phyloP scores from a whole-genome alignment of 306 rosid genomes.

The Neltuma alba region DNA sequence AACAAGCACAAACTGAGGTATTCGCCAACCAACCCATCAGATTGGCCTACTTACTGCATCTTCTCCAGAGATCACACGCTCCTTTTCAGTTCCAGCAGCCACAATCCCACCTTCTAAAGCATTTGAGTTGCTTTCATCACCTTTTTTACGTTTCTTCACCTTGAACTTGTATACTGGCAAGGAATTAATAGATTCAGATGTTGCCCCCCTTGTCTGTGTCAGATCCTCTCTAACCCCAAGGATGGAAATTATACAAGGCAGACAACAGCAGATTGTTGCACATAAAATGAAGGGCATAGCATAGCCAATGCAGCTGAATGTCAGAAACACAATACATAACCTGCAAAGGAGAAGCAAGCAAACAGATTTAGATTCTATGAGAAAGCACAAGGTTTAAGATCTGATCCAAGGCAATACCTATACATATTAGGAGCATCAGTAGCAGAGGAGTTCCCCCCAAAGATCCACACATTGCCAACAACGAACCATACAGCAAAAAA shows the following conservation, averaged over 20 bases:
- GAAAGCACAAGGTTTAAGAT: conserved; percentile 27
- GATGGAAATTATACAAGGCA: conserved; percentile 93
- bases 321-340: conserved; percentile 93
- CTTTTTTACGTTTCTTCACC: conserved; percentile 69
- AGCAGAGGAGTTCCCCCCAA: conserved; percentile 84
- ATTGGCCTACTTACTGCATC: conserved; percentile 77
- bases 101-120: conserved; percentile 77
- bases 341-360: conserved; percentile 56
- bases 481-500: conserved; percentile 99
- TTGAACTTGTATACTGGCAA: conserved; percentile 92
- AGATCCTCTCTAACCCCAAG: conserved; percentile 92
- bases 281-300: conserved; percentile 99
- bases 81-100: conserved; percentile 92
- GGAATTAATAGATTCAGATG: conserved; percentile 84
- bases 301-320: conserved; percentile 94
- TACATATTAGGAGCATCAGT: conserved; percentile 87
- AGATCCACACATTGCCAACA: conserved; percentile 98
- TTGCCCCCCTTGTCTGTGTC: conserved; percentile 86
- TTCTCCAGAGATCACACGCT: conserved; percentile 85
- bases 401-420: conserved; percentile 57
- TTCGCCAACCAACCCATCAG: conserved; percentile 30
- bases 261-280: conserved; percentile 97
- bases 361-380: conserved; percentile 25
- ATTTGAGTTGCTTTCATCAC: conserved; percentile 55
- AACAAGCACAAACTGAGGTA: conserved; percentile 12